These are phyloP conservation scores for Rhododendron kiyosumense DNA, from an alignment of 148 eudicot genomes.

Conservation along the genomic window DNA sequence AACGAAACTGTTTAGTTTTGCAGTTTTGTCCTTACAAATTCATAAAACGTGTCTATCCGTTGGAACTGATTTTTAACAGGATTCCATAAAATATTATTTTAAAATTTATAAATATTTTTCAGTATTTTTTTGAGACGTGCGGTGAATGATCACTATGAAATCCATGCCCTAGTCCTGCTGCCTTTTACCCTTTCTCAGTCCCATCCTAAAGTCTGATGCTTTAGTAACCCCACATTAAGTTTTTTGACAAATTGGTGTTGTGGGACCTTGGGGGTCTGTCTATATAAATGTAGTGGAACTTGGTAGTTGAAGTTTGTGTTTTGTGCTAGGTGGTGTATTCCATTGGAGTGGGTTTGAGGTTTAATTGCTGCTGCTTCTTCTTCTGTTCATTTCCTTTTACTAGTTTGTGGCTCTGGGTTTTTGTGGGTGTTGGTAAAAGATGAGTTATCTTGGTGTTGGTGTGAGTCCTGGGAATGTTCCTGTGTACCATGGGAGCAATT, in stretches of 20 bases:
- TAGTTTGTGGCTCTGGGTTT: neutral
- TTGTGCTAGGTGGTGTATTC: neutral
- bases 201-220: neutral
- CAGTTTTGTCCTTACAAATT: too few species aligned
- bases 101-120: too few species aligned
- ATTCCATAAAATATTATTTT: too few species aligned
- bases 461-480: slow-evolving; percentile 71
- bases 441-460: slow-evolving; percentile 58
- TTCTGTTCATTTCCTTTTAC: neutral
- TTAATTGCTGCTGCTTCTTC: neutral
- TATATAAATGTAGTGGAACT: slow-evolving; percentile 20
- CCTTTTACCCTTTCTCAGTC: neutral
- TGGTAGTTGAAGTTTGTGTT: slow-evolving; percentile 12
- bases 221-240: neutral
- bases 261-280: slow-evolving; percentile 1
- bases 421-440: slow-evolving; percentile 6
- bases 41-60: too few species aligned
- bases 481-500: slow-evolving; percentile 43
- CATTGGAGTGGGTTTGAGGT: neutral
- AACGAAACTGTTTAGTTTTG: too few species aligned
- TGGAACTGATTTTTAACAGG: too few species aligned
- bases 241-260: neutral
- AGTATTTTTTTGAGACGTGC: too few species aligned
- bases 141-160: too few species aligned
- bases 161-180: too few species aligned